Evolutionary conservation across 768 basidiomycete species (phyloP).

Genomic region (Sutorius australiensis): DNA sequence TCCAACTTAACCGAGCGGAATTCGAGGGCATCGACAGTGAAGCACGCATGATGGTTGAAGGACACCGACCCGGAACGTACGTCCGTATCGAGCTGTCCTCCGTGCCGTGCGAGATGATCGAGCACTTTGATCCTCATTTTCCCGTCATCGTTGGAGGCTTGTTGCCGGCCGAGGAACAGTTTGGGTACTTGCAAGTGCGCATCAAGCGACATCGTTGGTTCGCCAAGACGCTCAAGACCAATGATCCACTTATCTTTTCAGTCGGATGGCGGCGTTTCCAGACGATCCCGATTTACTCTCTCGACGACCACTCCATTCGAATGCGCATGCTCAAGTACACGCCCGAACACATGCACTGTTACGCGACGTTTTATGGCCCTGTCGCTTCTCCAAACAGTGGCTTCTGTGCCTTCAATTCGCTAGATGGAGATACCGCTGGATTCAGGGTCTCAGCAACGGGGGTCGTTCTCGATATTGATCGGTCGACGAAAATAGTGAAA

Average conservation of each 20-base stretch:
- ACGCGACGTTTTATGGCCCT: constrained; percentile 95
- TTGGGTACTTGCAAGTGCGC: constrained; percentile 91
- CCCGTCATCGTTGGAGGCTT: constrained; percentile 93
- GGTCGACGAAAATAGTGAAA: constrained; percentile 93
- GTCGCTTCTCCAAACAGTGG: constrained; percentile 90
- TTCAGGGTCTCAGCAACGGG: constrained; percentile 94
- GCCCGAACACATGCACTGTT: constrained; percentile 99
- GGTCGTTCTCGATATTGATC: constrained; percentile 90
- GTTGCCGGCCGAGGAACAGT: constrained; percentile 82
- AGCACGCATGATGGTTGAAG: constrained; percentile 80
- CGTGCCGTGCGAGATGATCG: constrained; percentile 89
- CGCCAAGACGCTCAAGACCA: constrained; percentile 86
- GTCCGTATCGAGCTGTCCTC: constrained; percentile 83
- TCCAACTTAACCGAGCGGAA: constrained; percentile 78
- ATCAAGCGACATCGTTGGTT: constrained; percentile 98
- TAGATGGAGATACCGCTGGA: constrained; percentile 59
- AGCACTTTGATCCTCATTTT: constrained; percentile 87
- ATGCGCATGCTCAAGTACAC: constrained; percentile 99
- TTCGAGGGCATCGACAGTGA: constrained; percentile 77
- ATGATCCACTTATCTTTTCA: constrained; percentile 94
- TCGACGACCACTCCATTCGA: constrained; percentile 96
- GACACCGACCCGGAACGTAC: constrained; percentile 86
- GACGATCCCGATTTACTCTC: constrained; percentile 87
- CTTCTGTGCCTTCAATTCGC: constrained; percentile 93
- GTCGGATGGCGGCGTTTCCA: constrained; percentile 99